Conservation (phyloP, 441 rosid genomes). For the Euphorbia celastroides region DNA sequence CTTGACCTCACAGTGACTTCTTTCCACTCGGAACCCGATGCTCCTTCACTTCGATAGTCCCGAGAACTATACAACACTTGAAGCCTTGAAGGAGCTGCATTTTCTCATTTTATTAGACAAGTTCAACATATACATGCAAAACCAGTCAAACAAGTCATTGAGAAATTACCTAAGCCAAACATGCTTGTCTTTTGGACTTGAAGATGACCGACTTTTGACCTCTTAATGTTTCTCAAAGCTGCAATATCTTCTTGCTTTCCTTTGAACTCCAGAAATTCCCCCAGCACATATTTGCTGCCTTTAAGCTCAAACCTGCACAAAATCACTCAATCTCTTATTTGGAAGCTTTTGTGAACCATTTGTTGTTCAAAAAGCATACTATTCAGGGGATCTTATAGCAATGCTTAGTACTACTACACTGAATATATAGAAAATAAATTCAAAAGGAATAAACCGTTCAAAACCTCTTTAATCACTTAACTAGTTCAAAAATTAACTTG, state of each 20-base stretch:
- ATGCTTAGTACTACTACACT: too few species aligned
- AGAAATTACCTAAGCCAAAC: slow-evolving; percentile 76
- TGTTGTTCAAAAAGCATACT: too few species aligned
- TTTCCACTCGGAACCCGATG: slow-evolving; percentile 62
- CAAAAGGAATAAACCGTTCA: too few species aligned
- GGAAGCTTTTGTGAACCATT: too few species aligned
- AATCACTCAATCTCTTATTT: too few species aligned
- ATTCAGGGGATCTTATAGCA: too few species aligned
- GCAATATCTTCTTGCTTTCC: slow-evolving; percentile 61
- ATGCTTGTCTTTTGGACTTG: slow-evolving; percentile 76
- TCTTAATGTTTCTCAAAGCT: slow-evolving; percentile 49
- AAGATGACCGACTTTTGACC: slow-evolving; percentile 61
- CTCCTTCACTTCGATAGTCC: slow-evolving; percentile 77
- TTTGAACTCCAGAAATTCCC: slow-evolving; percentile 73
- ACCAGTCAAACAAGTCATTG: slow-evolving; percentile 6
- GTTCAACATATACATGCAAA: neutral
- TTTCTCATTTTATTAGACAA: neutral
- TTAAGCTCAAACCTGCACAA: slow-evolving; percentile 70
- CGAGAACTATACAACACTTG: slow-evolving; percentile 71
- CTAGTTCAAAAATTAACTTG: too few species aligned
- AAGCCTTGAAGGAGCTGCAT: slow-evolving; percentile 75
- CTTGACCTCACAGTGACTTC: slow-evolving; percentile 69
- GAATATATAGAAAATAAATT: too few species aligned
- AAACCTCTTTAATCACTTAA: too few species aligned
- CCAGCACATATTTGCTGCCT: slow-evolving; percentile 55